Evolutionary conservation across 257 asterid species (phyloP), one percentile per base, ranked within the genome.

Genomic region (Euphrasia confusa): DNA sequence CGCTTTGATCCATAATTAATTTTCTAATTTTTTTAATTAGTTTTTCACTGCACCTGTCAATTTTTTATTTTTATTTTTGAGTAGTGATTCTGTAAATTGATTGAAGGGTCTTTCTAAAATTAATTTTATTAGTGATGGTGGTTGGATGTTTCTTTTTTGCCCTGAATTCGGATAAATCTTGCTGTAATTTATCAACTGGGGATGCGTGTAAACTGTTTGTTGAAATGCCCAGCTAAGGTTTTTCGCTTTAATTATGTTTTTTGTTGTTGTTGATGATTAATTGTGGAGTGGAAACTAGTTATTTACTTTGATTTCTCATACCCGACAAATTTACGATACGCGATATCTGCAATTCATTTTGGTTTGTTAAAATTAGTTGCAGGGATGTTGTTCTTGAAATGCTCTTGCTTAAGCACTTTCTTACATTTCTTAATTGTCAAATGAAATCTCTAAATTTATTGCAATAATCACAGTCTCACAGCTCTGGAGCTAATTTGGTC

Each of bases 401-500:
- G 47, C 60, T 66, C 55, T 63, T 10, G 69, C n/a, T 7, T 17
- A 7, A 18, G 7, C 35, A 9, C 30, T 28, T 61, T 32, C 63
- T 32, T 52, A n/a, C 21, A 8, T 32, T 37, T 37, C 10, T 37
- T 37, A 37, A 37, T 37, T 37, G 42, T 8, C 11, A 37, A 37
- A 37, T 37, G 42, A 37, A 37, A 37, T 37, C 8, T 37, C 10
- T 37, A 37, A 37, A 1, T 37, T 37, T 37, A 4, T 55, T 33
- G 14, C 64, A 48, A 33, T 18, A 53, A 27, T 68, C 50, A 21
- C 67, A 59, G 74, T 67, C 63, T 68, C 50, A 21, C 67, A 59
- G 74, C 67, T 68, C 48, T 13, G 47, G 55, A 62, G 63, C 58
- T 26, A 58, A 64, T 68, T 73, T 10, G 60, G 39, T 73, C 21